Conservation (phyloP, 768 basidiomycete genomes). For the Rhodotorula babjevae region DNA sequence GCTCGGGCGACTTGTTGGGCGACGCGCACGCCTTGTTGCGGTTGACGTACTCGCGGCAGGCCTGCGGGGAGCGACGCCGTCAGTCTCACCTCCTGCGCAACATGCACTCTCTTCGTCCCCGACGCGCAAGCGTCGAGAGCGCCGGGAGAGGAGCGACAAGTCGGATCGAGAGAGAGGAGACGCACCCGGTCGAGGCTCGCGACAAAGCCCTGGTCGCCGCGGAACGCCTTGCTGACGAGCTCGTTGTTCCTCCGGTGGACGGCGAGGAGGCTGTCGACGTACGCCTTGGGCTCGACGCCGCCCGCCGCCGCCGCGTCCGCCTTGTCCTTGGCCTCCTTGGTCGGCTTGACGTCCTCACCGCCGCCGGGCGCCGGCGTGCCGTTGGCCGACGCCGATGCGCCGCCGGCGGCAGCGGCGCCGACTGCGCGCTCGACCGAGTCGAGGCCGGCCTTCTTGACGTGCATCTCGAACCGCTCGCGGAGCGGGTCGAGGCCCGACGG, state of each 20-base stretch:
- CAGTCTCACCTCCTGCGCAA: no score
- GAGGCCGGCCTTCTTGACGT: conserved; percentile 85
- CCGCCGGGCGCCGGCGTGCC: not conserved
- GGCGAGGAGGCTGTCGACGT: conserved; percentile 84
- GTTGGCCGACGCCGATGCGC: not conserved
- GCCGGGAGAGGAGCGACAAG: no score
- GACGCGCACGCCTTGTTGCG: conserved; percentile 81
- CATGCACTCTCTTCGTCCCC: no score
- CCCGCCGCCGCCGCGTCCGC: conserved; percentile 1
- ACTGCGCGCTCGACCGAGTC: conserved; percentile 70
- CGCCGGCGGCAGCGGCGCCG: conserved; percentile 52
- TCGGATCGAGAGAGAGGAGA: not conserved
- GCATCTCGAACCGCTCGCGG: conserved; percentile 86
- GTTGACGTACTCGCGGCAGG: conserved; percentile 92
- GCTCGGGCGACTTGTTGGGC: conserved; percentile 75
- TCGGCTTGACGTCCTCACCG: not conserved
- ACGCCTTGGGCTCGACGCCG: conserved; percentile 72
- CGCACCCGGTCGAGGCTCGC: conserved; percentile 69
- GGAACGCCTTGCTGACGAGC: conserved; percentile 80
- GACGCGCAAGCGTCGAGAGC: no score
- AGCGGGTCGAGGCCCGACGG: conserved; percentile 84
- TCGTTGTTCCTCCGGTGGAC: conserved; percentile 89
- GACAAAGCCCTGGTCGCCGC: conserved; percentile 87
- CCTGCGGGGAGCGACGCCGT: conserved; percentile 51
- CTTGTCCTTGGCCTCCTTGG: not conserved